Conservation (phyloP, 768 basidiomycete species). For the Termitomyces sp. region DNA sequence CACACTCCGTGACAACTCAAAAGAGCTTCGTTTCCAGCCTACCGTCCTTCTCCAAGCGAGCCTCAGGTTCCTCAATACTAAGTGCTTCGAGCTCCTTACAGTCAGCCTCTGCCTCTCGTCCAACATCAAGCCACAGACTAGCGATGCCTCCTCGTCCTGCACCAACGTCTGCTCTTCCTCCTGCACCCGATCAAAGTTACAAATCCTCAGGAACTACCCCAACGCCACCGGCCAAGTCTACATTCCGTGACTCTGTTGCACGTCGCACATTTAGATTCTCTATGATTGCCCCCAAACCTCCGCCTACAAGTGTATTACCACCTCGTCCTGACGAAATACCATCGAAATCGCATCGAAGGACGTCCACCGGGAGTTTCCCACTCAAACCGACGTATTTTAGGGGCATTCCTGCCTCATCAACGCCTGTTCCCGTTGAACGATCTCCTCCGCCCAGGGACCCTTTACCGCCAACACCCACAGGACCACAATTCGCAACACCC, state of each 20-base stretch:
- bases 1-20: constrained; percentile 30
- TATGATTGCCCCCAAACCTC: constrained; percentile 55
- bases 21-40: constrained; percentile 38
- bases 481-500: constrained; percentile 20
- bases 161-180: constrained; percentile 64
- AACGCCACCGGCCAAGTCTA: constrained; percentile 22
- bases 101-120: constrained; percentile 24
- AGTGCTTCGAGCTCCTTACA: constrained; percentile 40
- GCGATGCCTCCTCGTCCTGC: constrained; percentile 73
- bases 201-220: constrained; percentile 15
- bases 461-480: constrained; percentile 13
- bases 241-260: constrained; percentile 53
- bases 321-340: constrained; percentile 61
- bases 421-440: constrained; percentile 20
- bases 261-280: constrained; percentile 55
- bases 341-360: constrained; percentile 23
- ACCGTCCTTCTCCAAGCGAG: constrained; percentile 49
- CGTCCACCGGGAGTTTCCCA: constrained; percentile 30
- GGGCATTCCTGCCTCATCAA: constrained; percentile 42
- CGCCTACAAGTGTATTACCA: constrained; percentile 55
- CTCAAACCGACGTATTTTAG: constrained; percentile 20
- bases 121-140: constrained; percentile 42
- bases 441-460: constrained; percentile 16
- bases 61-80: constrained; percentile 42
- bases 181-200: constrained; percentile 42